Percentiles rank a stretch among this genome's conserved stretches.
Evolutionary conservation across 1,284 basidiomycete species (phyloP).

Genomic region (Vanrija sp.): DNA sequence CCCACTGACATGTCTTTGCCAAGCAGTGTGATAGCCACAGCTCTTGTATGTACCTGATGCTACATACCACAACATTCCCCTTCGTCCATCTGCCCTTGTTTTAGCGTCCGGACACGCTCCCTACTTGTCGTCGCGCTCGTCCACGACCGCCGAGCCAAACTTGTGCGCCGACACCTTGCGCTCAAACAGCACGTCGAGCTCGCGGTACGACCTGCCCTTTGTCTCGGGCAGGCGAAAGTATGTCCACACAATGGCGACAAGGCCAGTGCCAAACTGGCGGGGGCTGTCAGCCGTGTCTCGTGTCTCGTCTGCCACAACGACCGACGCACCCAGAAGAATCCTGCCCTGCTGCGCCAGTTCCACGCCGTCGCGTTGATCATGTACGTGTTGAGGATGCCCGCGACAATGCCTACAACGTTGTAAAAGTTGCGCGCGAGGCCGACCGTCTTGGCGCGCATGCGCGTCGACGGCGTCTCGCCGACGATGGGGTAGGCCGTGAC

Average conservation of each 20-base stretch:
- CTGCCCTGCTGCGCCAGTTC: slow-evolving; percentile 18
- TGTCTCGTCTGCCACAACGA: no score
- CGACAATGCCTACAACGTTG: background rate
- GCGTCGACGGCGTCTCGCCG: background rate
- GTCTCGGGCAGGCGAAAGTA: slow-evolving; percentile 47
- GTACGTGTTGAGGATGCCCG: background rate
- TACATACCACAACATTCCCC: no score
- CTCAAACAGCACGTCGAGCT: slow-evolving; percentile 47
- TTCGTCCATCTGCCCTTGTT: no score
- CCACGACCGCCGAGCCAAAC: slow-evolving; percentile 38
- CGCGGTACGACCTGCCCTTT: slow-evolving; percentile 45
- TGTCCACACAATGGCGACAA: slow-evolving; percentile 9
- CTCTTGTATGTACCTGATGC: no score
- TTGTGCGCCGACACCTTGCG: slow-evolving; percentile 40
- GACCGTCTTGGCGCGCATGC: background rate
- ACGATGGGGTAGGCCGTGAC: background rate
- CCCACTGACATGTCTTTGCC: no score
- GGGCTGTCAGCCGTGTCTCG: background rate
- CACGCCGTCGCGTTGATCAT: slow-evolving; percentile 6
- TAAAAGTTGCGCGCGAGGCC: background rate
- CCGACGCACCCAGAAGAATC: slow-evolving; percentile 14
- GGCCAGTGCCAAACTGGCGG: slow-evolving; percentile 23
- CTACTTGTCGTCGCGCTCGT: slow-evolving; percentile 19
- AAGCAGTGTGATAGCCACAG: no score
- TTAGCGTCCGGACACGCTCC: no score